Evolutionary conservation across 108 stramenopile species (phyloP), one percentile per base, ranked within the genome.

Genomic region (Pseudonitzschia delicatissima): DNA sequence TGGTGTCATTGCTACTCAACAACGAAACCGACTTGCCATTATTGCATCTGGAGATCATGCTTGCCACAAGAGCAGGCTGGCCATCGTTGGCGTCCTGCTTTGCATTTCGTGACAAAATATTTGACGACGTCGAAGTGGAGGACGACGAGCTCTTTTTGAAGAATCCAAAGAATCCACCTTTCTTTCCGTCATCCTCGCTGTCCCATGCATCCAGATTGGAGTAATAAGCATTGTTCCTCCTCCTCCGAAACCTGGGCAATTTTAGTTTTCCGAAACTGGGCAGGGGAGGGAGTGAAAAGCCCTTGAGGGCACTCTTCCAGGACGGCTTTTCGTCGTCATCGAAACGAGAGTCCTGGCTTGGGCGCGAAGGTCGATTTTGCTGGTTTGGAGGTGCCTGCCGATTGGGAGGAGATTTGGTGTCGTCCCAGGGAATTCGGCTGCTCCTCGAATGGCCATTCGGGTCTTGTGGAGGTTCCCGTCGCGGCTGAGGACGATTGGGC

Each of bases 131-230:
- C 20, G 40, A 17, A n/a, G 32, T 5, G 11, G 26, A 47, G 11
- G 25, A 1, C 18, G 57, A 35, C 29, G 21, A 11, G 31, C 49
- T 66, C 23, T 28, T 26, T 17, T 62, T 42, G 29, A 69, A 66
- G 23, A 73, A 49, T 17, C 65, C 59, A 66, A 77, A 62, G 11
- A 66, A 27, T 13, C 66, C 65, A 33, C 59, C 23, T 27, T 62
- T 29, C 15, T 34, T 26, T 21, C 0, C 39, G 52, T n/a, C 57
- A 3, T 45, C 32, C 37, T 69, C 73, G n/a, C 62, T 62, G 21
- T 66, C 62, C 79, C 79, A 81, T 4, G 74, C 74, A 62, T 74
- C 79, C 57, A 75, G 27, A 40, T 35, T 70, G 28, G 58, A 70
- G 8, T 59, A 36, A 35, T 76, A 66, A 11, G 4, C 4, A 8